Percentiles rank a stretch among this genome's conserved stretches.
Conservation (phyloP, 129 eudicot species). For the Apium graveolens region DNA sequence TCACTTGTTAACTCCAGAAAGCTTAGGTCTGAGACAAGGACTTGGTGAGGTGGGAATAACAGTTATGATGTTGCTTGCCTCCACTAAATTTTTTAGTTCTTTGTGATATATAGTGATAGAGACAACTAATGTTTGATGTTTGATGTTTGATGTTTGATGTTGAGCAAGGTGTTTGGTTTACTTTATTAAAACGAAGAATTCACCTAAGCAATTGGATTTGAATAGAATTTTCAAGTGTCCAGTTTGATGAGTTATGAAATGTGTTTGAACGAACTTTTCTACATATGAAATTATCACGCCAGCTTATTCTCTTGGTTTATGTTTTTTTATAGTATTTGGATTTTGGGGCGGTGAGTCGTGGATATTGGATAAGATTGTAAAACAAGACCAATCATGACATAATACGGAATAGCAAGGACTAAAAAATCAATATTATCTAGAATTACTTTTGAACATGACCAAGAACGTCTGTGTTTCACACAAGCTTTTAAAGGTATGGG, state of each 20-base stretch:
- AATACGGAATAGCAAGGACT: neutral
- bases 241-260: neutral
- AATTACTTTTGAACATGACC: too few species aligned
- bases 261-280: too few species aligned
- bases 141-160: neutral
- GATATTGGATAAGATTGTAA: neutral
- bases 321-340: neutral
- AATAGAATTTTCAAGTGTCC: too few species aligned
- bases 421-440: neutral
- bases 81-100: neutral
- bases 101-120: neutral
- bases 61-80: neutral
- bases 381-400: neutral
- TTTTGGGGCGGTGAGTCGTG: neutral
- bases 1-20: neutral
- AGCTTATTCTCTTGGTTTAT: neutral
- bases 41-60: neutral
- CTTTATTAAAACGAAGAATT: too few species aligned
- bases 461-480: too few species aligned
- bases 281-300: too few species aligned
- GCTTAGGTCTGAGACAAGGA: neutral
- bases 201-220: too few species aligned
- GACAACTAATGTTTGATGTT: neutral
- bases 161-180: too few species aligned
- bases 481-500: neutral